A percentile compares a stretch with the other conserved stretches of the same genome.
phyloP scores from a whole-genome alignment of 75 land plant genomes.

The Pinus albicaulis region DNA sequence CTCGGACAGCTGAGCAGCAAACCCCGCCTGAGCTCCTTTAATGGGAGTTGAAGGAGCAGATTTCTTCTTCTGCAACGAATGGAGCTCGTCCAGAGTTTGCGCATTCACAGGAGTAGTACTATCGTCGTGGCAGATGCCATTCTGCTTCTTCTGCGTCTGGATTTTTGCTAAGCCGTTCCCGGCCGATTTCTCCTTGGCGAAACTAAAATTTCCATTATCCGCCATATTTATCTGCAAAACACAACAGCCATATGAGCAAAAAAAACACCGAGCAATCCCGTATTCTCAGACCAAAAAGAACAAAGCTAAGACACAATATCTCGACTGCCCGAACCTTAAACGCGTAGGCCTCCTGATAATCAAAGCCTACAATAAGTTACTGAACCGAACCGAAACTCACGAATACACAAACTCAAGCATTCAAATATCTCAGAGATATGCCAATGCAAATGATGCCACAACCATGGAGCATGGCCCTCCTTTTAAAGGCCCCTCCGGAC shows the following conservation, averaged over 20 bases:
- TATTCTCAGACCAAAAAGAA: too few relatives aligned
- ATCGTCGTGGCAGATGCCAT: slow-evolving; percentile 72
- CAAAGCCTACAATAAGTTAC: too few relatives aligned
- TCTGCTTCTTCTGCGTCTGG: slow-evolving; percentile 32
- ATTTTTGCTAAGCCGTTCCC: slow-evolving; percentile 36
- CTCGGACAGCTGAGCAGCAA: slow-evolving; percentile 32
- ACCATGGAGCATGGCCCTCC: too few relatives aligned
- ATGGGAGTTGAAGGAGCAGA: slow-evolving; percentile 75
- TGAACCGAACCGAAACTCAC: too few relatives aligned
- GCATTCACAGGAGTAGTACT: slow-evolving; percentile 70
- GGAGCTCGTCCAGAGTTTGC: slow-evolving; percentile 79
- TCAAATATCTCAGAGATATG: too few relatives aligned
- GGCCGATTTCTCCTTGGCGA: background rate
- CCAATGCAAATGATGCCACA: too few relatives aligned
- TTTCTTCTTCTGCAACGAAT: slow-evolving; percentile 78
- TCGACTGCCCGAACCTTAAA: too few relatives aligned
- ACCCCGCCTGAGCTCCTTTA: slow-evolving; percentile 6
- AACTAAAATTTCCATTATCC: slow-evolving; percentile 16
- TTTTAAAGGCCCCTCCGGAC: too few relatives aligned
- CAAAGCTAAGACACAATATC: too few relatives aligned
- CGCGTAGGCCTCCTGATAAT: too few relatives aligned
- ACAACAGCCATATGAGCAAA: background rate
- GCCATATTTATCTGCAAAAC: slow-evolving; percentile 14
- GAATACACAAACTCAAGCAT: too few relatives aligned
- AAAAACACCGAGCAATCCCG: too few relatives aligned